phyloP scores from a whole-genome alignment of 2,329 filamentous ascomycete genomes.

The Fusarium domesticum region DNA sequence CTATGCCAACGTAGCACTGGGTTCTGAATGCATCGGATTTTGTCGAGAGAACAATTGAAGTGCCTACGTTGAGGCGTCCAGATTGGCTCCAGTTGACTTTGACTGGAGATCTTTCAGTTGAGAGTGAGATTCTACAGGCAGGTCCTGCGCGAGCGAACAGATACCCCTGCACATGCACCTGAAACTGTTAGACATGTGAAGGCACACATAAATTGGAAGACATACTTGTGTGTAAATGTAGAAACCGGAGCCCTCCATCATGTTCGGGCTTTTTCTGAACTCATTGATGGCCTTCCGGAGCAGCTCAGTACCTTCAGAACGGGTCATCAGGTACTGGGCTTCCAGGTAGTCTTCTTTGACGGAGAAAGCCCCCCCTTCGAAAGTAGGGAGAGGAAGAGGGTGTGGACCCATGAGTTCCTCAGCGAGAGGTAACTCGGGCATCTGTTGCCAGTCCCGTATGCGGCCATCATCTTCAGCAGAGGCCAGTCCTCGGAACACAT shows the following conservation, averaged over 20 bases:
- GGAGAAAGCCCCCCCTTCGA: background rate
- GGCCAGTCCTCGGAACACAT: background rate
- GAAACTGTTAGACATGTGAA: constrained; percentile 3
- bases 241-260: constrained; percentile 55
- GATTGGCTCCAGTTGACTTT: constrained; percentile 63
- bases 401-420: constrained; percentile 23
- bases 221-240: constrained; percentile 65
- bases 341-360: constrained; percentile 57
- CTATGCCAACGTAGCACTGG: constrained; percentile 65
- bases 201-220: background rate
- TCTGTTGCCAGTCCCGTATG: constrained; percentile 17
- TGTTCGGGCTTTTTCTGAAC: constrained; percentile 50
- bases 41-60: constrained; percentile 52
- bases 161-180: constrained; percentile 67
- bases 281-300: constrained; percentile 64
- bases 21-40: constrained; percentile 59
- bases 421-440: constrained; percentile 25
- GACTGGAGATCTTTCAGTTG: constrained; percentile 60
- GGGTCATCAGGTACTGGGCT: constrained; percentile 70
- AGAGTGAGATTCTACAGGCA: constrained; percentile 68
- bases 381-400: constrained; percentile 13
- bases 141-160: constrained; percentile 61
- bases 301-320: constrained; percentile 69
- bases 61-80: constrained; percentile 50
- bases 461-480: background rate